phyloP scores from a whole-genome alignment of 2,329 filamentous ascomycete genomes.

The Botrytis pseudocinerea region DNA sequence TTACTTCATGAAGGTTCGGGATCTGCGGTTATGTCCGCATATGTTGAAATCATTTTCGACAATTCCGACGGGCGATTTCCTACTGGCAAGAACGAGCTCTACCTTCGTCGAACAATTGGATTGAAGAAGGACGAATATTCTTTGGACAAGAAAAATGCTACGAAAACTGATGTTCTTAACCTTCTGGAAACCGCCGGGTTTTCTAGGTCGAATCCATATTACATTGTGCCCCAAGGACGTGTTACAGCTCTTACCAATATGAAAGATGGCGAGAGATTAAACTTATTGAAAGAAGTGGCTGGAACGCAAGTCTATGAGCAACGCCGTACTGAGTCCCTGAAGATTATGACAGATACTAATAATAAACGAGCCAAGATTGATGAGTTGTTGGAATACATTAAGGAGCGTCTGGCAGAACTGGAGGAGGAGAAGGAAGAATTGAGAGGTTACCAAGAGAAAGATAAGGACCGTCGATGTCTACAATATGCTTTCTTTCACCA shows the following conservation, averaged over 20 bases:
- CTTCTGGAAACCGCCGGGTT: slow-evolving; percentile 94
- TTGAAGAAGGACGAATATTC: slow-evolving; percentile 99
- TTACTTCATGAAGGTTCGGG: slow-evolving; percentile 98
- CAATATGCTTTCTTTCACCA: slow-evolving; percentile 94
- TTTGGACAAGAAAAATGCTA: slow-evolving; percentile 93
- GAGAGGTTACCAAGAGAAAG: slow-evolving; percentile 90
- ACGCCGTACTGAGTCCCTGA: slow-evolving; percentile 84
- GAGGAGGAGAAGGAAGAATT: slow-evolving; percentile 98
- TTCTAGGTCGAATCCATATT: slow-evolving; percentile 96
- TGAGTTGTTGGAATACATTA: slow-evolving; percentile 86
- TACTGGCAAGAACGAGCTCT: slow-evolving; percentile 86
- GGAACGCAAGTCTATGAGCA: slow-evolving; percentile 97
- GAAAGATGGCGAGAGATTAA: slow-evolving; percentile 91
- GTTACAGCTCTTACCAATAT: slow-evolving; percentile 97
- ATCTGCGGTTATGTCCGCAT: slow-evolving; percentile 98
- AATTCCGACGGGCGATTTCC: slow-evolving; percentile 95
- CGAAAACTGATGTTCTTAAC: slow-evolving; percentile 92
- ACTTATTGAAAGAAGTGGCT: slow-evolving; percentile 93
- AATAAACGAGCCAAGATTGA: slow-evolving; percentile 95
- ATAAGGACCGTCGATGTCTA: slow-evolving; percentile 84
- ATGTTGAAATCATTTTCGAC: slow-evolving; percentile 98
- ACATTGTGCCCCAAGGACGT: slow-evolving; percentile 96
- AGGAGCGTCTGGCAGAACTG: slow-evolving; percentile 81
- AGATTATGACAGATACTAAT: slow-evolving; percentile 96
- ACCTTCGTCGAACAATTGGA: slow-evolving; percentile 90